Evolutionary conservation across 2,329 filamentous ascomycete genomes (phyloP).

Genomic region (Sphaerostilbella broomeana): DNA sequence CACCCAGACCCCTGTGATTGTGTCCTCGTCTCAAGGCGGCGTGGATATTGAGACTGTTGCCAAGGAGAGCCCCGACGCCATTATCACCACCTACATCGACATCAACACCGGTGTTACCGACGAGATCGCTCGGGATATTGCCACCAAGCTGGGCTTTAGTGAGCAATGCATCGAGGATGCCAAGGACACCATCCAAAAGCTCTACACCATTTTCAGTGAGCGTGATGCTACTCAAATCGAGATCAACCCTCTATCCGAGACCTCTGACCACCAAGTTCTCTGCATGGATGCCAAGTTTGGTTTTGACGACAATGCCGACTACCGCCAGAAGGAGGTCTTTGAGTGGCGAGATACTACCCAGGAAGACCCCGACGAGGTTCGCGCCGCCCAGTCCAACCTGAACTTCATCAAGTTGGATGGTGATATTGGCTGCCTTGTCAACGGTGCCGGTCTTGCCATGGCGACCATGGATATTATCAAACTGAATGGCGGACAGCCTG

Average conservation of each 20-base stretch:
- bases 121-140: conserved; percentile 85
- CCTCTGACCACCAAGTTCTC: conserved; percentile 93
- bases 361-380: conserved; percentile 96
- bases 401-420: conserved; percentile 99
- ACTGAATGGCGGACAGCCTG: conserved; percentile 90
- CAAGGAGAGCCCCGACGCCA: conserved; percentile 95
- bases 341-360: conserved; percentile 88
- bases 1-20: conserved; percentile 87
- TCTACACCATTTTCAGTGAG: conserved; percentile 98
- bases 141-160: conserved; percentile 90
- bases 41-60: conserved; percentile 99
- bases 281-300: conserved; percentile 99
- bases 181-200: conserved; percentile 94
- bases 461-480: conserved; percentile 99
- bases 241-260: conserved; percentile 98
- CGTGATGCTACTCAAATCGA: conserved; percentile 99
- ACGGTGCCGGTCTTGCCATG: conserved; percentile 98
- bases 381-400: conserved; percentile 85
- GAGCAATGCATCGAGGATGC: conserved; percentile 95
- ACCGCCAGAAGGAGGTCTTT: conserved; percentile 96
- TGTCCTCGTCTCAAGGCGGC: conserved; percentile 95
- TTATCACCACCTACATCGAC: conserved; percentile 87
- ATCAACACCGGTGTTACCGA: conserved; percentile 95
- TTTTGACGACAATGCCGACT: conserved; percentile 98
- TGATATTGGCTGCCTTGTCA: conserved; percentile 98